phyloP scores from a whole-genome alignment of 2,329 filamentous ascomycete genomes.

The Ceratocystis colombiana region DNA sequence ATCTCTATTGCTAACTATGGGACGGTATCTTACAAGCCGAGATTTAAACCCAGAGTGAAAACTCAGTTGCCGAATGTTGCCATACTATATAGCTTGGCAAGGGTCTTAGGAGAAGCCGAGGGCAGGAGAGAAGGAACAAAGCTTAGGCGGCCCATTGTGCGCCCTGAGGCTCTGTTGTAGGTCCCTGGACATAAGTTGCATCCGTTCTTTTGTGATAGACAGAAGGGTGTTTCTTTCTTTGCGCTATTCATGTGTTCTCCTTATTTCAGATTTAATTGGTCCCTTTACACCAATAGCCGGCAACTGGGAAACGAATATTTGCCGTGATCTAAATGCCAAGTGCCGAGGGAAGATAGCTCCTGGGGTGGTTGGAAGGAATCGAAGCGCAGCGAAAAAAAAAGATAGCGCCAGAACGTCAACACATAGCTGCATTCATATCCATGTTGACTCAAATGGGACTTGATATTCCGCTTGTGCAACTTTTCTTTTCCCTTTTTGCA shows the following conservation, averaged over 20 bases:
- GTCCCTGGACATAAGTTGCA: background rate
- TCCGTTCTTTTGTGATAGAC: background rate
- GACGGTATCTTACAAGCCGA: background rate
- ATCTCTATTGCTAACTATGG: background rate
- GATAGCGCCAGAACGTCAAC: background rate
- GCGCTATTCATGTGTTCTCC: background rate
- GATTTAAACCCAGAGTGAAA: background rate
- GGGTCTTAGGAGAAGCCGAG: background rate
- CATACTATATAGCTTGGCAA: background rate
- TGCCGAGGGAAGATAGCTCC: background rate
- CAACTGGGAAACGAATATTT: background rate
- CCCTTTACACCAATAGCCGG: background rate
- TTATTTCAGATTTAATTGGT: no score
- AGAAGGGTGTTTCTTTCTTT: background rate
- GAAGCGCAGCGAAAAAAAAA: background rate
- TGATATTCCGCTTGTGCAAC: no score
- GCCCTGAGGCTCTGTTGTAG: background rate
- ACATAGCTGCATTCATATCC: no score
- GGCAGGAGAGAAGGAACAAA: background rate
- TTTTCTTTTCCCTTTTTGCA: background rate
- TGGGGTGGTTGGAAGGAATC: background rate
- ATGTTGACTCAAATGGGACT: no score
- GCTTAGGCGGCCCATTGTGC: background rate
- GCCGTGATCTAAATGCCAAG: slow-evolving; percentile 3
- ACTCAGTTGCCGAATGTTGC: slow-evolving; percentile 7